phyloP scores from a whole-genome alignment of 1,284 basidiomycete genomes.

The Gomphus sp. region DNA sequence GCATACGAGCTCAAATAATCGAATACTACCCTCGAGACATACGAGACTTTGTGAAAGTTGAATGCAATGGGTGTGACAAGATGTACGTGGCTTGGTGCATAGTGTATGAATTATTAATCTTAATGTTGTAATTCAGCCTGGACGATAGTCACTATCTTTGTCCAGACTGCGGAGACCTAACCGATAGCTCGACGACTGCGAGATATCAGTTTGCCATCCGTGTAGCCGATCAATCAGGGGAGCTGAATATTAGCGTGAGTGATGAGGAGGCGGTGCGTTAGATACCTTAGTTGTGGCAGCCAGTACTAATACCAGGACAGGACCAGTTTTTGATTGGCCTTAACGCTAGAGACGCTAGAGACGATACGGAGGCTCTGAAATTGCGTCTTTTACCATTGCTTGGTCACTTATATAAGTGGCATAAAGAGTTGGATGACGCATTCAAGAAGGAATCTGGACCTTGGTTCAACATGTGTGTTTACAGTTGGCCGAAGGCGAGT shows the following conservation, averaged over 20 bases:
- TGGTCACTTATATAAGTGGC: constrained; percentile 3
- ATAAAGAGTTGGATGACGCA: neutral
- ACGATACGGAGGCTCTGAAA: neutral
- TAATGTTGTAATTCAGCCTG: neutral
- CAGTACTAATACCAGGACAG: neutral
- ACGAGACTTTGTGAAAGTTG: constrained; percentile 34
- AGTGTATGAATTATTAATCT: neutral
- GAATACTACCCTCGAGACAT: constrained; percentile 48
- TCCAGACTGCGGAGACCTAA: constrained; percentile 5
- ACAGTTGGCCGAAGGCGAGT: constrained; percentile 1
- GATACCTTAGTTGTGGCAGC: neutral
- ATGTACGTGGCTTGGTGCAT: constrained; percentile 28
- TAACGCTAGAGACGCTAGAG: neutral
- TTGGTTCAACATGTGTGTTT: constrained; percentile 6
- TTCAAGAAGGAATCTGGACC: neutral
- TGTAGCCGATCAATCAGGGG: neutral
- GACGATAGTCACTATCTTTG: neutral
- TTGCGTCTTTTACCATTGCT: neutral
- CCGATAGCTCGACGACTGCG: neutral
- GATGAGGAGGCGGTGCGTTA: constrained; percentile 5
- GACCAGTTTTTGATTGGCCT: neutral
- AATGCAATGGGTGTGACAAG: constrained; percentile 43
- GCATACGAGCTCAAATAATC: constrained; percentile 38
- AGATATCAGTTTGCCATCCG: constrained; percentile 6
- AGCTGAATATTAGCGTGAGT: constrained; percentile 3